These are phyloP conservation scores for Fabrea salina DNA, from an alignment of 169 alveolate genomes.

Conservation along the genomic window DNA sequence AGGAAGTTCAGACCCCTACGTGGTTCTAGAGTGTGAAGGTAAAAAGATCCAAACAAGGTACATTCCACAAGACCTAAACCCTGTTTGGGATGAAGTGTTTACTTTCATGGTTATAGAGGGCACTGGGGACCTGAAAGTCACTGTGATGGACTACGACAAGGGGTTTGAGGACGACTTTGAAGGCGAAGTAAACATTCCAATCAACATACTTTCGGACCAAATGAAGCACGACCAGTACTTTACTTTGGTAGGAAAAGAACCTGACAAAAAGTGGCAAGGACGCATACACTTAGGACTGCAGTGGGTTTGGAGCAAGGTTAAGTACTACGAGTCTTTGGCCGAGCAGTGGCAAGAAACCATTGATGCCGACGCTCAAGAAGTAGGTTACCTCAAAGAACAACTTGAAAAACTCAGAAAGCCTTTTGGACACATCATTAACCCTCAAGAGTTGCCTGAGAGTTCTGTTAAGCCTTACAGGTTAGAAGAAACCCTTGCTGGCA, in stretches of 20 bases:
- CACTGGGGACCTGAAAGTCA: slow-evolving; percentile 30
- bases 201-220: slow-evolving; percentile 35
- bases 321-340: not conserved
- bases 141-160: slow-evolving; percentile 44
- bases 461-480: too few relatives aligned
- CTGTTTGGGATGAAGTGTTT: slow-evolving; percentile 57
- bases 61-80: slow-evolving; percentile 31
- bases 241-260: slow-evolving; percentile 34
- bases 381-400: not conserved
- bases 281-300: slow-evolving; percentile 41
- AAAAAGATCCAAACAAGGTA: slow-evolving; percentile 32
- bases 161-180: slow-evolving; percentile 36
- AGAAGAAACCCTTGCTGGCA: too few relatives aligned
- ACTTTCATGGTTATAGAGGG: slow-evolving; percentile 37
- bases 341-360: not conserved
- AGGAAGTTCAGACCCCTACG: slow-evolving; percentile 55
- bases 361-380: not conserved
- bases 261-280: slow-evolving; percentile 38
- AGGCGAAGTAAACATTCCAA: slow-evolving; percentile 36
- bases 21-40: slow-evolving; percentile 44
- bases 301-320: slow-evolving; percentile 53
- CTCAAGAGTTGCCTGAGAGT: too few relatives aligned
- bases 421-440: not conserved
- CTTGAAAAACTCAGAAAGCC: slow-evolving; percentile 16
- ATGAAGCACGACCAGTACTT: slow-evolving; percentile 46